Conservation (phyloP, 2,329 filamentous ascomycete genomes). For the Penicillium thymicola region DNA sequence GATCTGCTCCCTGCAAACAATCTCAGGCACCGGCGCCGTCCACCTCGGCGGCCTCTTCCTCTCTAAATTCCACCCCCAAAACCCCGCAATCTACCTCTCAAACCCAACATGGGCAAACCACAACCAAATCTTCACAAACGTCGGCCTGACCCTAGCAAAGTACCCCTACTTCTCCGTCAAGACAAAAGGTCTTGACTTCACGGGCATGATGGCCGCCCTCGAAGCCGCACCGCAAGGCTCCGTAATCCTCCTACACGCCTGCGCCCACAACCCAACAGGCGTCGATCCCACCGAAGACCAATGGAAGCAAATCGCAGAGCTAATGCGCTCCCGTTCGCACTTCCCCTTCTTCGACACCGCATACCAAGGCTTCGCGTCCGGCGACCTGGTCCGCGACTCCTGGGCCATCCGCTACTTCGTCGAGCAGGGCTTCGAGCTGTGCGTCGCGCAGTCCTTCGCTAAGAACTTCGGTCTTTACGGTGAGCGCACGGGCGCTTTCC, state of each 20-base stretch:
- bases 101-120: constrained; percentile 98
- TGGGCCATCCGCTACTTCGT: constrained; percentile 94
- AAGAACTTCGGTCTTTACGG: constrained; percentile 83
- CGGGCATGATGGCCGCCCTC: constrained; percentile 75
- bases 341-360: constrained; percentile 99
- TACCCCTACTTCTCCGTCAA: constrained; percentile 93
- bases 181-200: constrained; percentile 88
- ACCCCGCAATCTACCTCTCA: constrained; percentile 81
- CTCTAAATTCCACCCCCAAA: constrained; percentile 74
- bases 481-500: constrained; percentile 93
- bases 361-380: constrained; percentile 96
- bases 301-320: constrained; percentile 81
- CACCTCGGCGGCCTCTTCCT: constrained; percentile 94
- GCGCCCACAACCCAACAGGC: constrained; percentile 96
- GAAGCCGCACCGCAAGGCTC: constrained; percentile 70
- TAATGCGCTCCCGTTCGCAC: constrained; percentile 74
- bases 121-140: constrained; percentile 96
- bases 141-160: constrained; percentile 69
- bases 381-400: constrained; percentile 77
- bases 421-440: constrained; percentile 76
- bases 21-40: constrained; percentile 93
- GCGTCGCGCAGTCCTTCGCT: constrained; percentile 59
- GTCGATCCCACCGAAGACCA: constrained; percentile 92
- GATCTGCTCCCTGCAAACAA: constrained; percentile 80
- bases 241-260: constrained; percentile 88